Percentiles rank a stretch among this genome's conserved stretches.
phyloP scores from a whole-genome alignment of 495 filamentous ascomycete species.

The Xylaria longipes region DNA sequence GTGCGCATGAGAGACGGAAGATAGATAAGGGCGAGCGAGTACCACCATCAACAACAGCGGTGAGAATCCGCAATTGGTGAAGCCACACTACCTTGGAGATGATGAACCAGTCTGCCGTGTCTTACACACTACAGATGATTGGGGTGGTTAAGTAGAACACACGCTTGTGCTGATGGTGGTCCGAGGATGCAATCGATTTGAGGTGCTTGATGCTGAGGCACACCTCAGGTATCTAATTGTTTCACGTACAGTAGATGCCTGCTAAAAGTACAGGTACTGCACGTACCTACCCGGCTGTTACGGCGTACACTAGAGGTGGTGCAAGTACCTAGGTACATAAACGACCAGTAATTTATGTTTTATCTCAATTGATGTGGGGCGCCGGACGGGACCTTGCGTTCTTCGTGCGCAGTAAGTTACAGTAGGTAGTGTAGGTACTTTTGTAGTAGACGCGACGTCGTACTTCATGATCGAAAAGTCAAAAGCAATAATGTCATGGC shows the following conservation, averaged over 20 bases:
- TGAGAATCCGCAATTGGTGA: background rate
- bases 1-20: background rate
- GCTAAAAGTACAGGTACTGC: too few species aligned
- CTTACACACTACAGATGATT: background rate
- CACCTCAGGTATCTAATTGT: too few species aligned
- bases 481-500: background rate
- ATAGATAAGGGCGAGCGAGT: background rate
- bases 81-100: background rate
- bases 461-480: background rate
- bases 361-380: background rate
- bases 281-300: too few species aligned
- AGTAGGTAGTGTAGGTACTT: too few species aligned
- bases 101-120: conserved; percentile 3
- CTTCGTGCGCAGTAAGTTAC: background rate
- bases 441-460: background rate
- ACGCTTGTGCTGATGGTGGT: background rate
- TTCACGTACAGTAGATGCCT: too few species aligned
- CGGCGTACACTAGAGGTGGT: background rate
- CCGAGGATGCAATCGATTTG: background rate
- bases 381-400: background rate
- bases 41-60: background rate
- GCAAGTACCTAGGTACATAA: too few species aligned
- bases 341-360: background rate
- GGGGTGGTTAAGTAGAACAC: background rate
- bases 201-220: background rate